Base-by-base conservation (phyloP, 495 filamentous ascomycete species). In the Terfezia boudieri region DNA sequence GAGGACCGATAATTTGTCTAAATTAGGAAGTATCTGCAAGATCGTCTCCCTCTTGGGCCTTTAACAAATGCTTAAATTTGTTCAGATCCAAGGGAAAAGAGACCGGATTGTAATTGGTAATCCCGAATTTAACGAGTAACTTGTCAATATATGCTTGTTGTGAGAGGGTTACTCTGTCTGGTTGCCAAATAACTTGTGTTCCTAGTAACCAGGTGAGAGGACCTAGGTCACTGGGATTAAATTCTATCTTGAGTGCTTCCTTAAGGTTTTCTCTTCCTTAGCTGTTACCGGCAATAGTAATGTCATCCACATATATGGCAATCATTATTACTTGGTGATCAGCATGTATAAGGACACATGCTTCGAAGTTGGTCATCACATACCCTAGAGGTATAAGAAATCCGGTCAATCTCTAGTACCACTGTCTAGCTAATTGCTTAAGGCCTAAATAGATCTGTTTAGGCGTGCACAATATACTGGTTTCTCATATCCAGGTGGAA, bases 371-470 rank as follows among this genome's bases (percentile, higher is more conserved):
- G 23, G 57, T 48, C 14, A 32, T 23, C 37, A 8, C 12, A 37
- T 57, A 57, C 6, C 46, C 58, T 8, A n/a, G n/a, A n/a, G n/a
- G n/a, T n/a, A n/a, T n/a, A n/a, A n/a, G n/a, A n/a, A n/a, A n/a
- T n/a, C n/a, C n/a, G n/a, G n/a, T n/a, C n/a, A n/a, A n/a, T n/a
- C n/a, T n/a, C n/a, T n/a, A n/a, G n/a, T n/a, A n/a, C n/a, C n/a
- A n/a, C n/a, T n/a, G n/a, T n/a, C n/a, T n/a, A n/a, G n/a, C n/a
- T n/a, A n/a, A n/a, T n/a, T 64, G 57, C 49, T 64, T 62, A 14
- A 64, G 51, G 2, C 60, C 53, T 62, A 62, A 9, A 57, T 17
- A 32, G 11, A 54, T 7, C 55, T 58, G 9, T 36, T 16, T 0
- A 50, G 17, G 2, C 20, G 0, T 36, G 46, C 35, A 55, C 49